Percentiles rank a stretch among this genome's conserved stretches.
Evolutionary conservation across 2,329 filamentous ascomycete species (phyloP).

Genomic region (Chrysosporium keratinophilum): DNA sequence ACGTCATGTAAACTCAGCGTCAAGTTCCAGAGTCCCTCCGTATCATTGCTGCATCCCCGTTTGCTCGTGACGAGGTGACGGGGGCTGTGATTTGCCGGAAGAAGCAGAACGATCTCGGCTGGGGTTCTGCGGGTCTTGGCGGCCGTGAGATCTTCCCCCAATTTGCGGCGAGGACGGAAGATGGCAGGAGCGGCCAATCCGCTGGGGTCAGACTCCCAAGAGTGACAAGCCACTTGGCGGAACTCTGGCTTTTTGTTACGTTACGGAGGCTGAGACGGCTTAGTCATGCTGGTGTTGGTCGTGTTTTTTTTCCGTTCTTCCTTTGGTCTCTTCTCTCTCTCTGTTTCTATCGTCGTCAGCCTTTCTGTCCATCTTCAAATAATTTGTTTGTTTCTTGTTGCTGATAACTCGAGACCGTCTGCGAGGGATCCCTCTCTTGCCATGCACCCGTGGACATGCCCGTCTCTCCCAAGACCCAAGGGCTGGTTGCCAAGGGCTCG

Average conservation of each 20-base stretch:
- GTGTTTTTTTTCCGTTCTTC: background rate
- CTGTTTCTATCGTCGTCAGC: background rate
- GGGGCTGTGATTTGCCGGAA: background rate
- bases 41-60: no score
- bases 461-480: constrained; percentile 2
- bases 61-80: no score
- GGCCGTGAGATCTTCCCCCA: background rate
- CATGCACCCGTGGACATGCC: no score
- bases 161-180: constrained; percentile 2
- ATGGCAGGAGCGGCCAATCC: background rate
- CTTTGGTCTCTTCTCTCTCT: background rate
- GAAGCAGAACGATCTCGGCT: background rate
- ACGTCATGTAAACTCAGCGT: no score
- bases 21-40: no score
- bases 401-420: no score
- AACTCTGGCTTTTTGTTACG: background rate
- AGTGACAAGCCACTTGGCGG: constrained; percentile 7
- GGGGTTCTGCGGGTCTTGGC: constrained; percentile 1
- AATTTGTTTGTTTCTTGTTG: no score
- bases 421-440: no score
- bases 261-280: background rate
- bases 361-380: background rate
- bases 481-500: constrained; percentile 24
- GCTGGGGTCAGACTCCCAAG: background rate
- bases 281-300: background rate